Percentiles rank a stretch among this genome's conserved stretches.
These are phyloP conservation scores for Mortierella polycephala DNA, from an alignment of 371 early-diverging fungal genomes.

Conservation along the genomic window DNA sequence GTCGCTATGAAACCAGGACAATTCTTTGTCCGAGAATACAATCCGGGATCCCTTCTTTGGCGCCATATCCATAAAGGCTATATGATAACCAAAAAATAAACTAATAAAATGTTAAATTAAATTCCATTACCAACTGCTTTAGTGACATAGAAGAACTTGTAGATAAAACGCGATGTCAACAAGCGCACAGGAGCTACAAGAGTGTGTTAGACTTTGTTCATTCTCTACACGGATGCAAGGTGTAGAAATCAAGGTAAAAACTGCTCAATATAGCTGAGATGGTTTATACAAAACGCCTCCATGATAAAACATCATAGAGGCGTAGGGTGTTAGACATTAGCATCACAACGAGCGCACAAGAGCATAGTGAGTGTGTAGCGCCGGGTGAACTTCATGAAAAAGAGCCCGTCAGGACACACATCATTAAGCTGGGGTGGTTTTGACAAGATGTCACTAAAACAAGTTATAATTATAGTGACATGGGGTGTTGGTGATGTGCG, in stretches of 20 bases:
- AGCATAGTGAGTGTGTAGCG: constrained; percentile 16
- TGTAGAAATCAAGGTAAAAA: constrained; percentile 8
- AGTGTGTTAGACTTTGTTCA: constrained; percentile 13
- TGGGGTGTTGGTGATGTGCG: constrained; percentile 9
- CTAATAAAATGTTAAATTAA: not conserved
- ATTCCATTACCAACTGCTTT: constrained; percentile 12
- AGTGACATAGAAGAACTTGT: constrained; percentile 3
- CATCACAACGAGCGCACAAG: constrained; percentile 17
- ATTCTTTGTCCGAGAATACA: constrained; percentile 6
- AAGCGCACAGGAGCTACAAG: constrained; percentile 19
- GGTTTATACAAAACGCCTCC: constrained; percentile 21
- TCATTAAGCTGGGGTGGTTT: constrained; percentile 19
- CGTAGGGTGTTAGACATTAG: constrained; percentile 15
- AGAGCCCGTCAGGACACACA: constrained; percentile 10
- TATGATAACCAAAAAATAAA: constrained; percentile 7
- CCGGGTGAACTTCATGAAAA: constrained; percentile 9
- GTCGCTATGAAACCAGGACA: constrained; percentile 3
- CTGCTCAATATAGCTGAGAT: constrained; percentile 17
- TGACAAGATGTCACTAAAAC: constrained; percentile 16
- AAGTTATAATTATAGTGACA: constrained; percentile 10
- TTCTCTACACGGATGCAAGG: constrained; percentile 8
- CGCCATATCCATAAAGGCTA: constrained; percentile 13
- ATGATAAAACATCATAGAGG: constrained; percentile 18
- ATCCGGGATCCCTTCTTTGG: constrained; percentile 10
- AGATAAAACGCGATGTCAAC: constrained; percentile 18